Percentiles rank a stretch among this genome's conserved stretches.
Evolutionary conservation across 345 rosid genomes (phyloP).

Genomic region (Geranium brycei): DNA sequence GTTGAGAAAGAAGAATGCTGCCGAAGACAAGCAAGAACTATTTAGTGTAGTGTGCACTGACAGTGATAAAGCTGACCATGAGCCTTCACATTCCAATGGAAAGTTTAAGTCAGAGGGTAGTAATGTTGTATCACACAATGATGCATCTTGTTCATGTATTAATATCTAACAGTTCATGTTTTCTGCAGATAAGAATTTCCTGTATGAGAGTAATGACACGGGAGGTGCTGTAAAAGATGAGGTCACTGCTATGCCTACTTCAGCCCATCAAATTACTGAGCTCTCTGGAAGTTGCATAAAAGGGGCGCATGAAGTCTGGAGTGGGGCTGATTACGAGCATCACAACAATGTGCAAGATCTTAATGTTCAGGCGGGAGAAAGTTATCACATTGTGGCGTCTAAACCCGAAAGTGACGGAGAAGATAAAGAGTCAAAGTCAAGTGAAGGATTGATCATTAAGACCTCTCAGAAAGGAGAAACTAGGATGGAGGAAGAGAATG

Average conservation of each 20-base stretch:
- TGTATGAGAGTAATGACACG: neutral
- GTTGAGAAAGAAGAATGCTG: slow-evolving; percentile 40
- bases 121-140: neutral
- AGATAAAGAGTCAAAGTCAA: neutral
- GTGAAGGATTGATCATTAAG: neutral
- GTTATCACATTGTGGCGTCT: neutral
- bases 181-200: neutral
- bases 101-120: neutral
- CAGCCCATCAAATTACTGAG: neutral
- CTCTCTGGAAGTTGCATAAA: neutral
- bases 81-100: slow-evolving; percentile 4
- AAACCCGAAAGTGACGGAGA: neutral
- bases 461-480: neutral
- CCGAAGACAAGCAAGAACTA: slow-evolving; percentile 42
- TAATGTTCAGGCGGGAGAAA: neutral
- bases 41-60: neutral
- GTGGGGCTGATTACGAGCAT: neutral
- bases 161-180: neutral
- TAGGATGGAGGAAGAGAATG: neutral
- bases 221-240: neutral
- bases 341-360: neutral
- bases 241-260: neutral
- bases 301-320: neutral
- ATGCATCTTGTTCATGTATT: no score
- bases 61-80: neutral